These are phyloP conservation scores for Cladosporium oxysporum DNA, from an alignment of 2,329 filamentous ascomycete species.

Conservation along the genomic window DNA sequence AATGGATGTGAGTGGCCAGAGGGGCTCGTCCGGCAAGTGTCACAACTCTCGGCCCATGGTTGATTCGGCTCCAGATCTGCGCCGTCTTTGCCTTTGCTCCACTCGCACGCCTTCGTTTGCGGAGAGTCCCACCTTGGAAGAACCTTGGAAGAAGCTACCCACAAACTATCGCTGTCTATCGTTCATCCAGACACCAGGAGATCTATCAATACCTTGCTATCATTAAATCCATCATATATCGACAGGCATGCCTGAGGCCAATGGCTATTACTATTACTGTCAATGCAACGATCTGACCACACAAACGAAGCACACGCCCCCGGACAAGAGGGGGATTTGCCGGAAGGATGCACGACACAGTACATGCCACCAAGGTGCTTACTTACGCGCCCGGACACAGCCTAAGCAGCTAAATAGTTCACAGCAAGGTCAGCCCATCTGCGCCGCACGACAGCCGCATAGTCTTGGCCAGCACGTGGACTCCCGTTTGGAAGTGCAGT, in stretches of 20 bases:
- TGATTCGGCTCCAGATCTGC: slow-evolving; percentile 8
- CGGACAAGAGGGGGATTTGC: slow-evolving; percentile 16
- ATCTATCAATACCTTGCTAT: not conserved
- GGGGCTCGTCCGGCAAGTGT: not conserved
- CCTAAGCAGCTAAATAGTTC: not conserved
- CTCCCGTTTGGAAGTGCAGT: not conserved
- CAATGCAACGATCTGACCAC: not conserved
- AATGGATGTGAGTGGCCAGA: slow-evolving; percentile 1
- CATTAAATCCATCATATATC: not conserved
- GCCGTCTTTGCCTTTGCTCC: not conserved
- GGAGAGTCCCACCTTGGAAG: not conserved
- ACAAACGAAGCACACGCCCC: not conserved
- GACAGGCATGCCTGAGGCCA: not conserved
- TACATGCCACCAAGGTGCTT: not conserved
- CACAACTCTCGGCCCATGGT: not conserved
- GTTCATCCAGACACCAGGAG: not conserved
- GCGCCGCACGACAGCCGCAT: not conserved
- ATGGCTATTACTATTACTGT: not conserved
- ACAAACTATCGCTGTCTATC: not conserved
- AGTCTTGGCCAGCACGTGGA: not conserved
- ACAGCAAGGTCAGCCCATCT: not conserved
- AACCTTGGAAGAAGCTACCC: not conserved
- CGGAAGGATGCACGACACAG: not conserved
- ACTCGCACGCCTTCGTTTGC: not conserved
- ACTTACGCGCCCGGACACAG: slow-evolving; percentile 3